A percentile compares a stretch with the other conserved stretches of the same genome.
Conservation (phyloP, 2,329 filamentous ascomycete species). For the Verticillium longisporum region DNA sequence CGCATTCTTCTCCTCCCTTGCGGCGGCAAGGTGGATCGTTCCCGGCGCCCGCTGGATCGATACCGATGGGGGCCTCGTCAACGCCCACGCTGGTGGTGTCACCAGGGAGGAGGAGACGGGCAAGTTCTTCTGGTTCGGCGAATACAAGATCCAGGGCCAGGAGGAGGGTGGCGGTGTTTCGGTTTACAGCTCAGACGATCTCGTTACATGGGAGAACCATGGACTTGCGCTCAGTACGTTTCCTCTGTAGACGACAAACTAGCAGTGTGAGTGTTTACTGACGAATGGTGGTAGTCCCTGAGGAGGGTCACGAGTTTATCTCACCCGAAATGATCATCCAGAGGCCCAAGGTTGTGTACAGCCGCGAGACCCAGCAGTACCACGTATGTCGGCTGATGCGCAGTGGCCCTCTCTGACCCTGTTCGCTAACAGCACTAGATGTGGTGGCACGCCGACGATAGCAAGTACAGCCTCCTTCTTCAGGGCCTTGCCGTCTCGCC, state of each 20-base stretch:
- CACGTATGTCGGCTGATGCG: conserved; percentile 31
- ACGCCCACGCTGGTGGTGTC: conserved; percentile 54
- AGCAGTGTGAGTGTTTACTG: background rate
- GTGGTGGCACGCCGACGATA: conserved; percentile 57
- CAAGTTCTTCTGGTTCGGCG: conserved; percentile 55
- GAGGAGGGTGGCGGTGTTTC: conserved; percentile 53
- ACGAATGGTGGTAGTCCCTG: background rate
- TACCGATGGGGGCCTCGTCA: conserved; percentile 52
- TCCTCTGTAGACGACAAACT: background rate
- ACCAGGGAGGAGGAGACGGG: conserved; percentile 42
- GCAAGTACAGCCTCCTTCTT: conserved; percentile 46
- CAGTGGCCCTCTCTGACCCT: background rate
- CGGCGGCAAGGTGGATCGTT: conserved; percentile 48
- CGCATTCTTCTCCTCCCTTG: conserved; percentile 10
- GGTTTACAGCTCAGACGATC: conserved; percentile 54
- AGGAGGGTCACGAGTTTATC: conserved; percentile 45
- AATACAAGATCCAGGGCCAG: conserved; percentile 52
- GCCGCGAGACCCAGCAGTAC: conserved; percentile 44
- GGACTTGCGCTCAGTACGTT: conserved; percentile 46
- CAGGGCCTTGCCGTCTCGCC: conserved; percentile 50
- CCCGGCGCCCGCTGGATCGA: conserved; percentile 55
- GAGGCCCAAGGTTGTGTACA: conserved; percentile 55
- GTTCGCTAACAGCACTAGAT: conserved; percentile 24
- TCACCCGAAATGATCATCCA: conserved; percentile 52
- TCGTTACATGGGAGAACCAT: conserved; percentile 52